A percentile compares a stretch with the other conserved stretches of the same genome.
Evolutionary conservation across 2,329 filamentous ascomycete genomes (phyloP).

Genomic region (Emergomyces pasteurianus): DNA sequence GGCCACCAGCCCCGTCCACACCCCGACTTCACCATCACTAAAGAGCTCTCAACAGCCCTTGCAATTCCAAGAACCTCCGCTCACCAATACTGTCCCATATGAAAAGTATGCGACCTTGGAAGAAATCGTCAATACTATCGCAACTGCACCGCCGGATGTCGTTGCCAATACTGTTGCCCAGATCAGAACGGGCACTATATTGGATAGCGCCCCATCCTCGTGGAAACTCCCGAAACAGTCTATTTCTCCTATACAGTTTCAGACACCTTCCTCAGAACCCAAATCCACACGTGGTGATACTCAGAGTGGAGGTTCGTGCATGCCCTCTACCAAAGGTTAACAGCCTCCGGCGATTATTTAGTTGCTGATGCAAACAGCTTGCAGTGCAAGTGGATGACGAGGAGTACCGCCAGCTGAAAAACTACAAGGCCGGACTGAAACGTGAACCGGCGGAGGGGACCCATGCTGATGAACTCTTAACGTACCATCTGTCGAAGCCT

Average conservation of each 20-base stretch:
- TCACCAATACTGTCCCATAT: background rate
- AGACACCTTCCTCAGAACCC: no score
- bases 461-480: background rate
- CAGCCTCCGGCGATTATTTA: background rate
- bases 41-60: background rate
- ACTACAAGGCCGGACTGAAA: background rate
- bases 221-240: background rate
- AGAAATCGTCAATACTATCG: slow-evolving; percentile 1
- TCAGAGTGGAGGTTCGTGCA: background rate
- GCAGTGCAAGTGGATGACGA: background rate
- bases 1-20: background rate
- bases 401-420: background rate
- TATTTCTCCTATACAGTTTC: background rate
- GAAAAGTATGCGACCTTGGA: background rate
- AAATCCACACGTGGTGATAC: background rate
- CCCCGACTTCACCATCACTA: background rate
- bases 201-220: background rate
- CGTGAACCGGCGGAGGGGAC: background rate
- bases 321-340: background rate
- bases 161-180: slow-evolving; percentile 4
- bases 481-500: background rate
- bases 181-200: background rate
- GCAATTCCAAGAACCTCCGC: background rate
- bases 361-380: background rate
- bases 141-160: slow-evolving; percentile 1